A percentile compares a stretch with the other conserved stretches of the same genome.
Evolutionary conservation across 1,284 basidiomycete species (phyloP).

Genomic region (Phaffia rhodozyma): DNA sequence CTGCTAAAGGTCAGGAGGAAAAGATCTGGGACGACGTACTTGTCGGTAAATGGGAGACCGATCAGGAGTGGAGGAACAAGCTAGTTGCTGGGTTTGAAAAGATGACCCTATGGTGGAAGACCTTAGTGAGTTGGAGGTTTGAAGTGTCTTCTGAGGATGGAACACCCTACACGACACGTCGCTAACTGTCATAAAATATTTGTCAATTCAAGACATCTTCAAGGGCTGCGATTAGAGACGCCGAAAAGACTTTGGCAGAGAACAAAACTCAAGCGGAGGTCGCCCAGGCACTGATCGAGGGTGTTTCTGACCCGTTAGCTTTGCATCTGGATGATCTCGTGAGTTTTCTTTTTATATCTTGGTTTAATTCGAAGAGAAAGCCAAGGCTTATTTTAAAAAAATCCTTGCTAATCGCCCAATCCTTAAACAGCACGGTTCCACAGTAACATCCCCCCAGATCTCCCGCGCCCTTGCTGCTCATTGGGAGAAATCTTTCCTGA

Average conservation of each 20-base stretch:
- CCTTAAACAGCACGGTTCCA: slow-evolving; percentile 51
- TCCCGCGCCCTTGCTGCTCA: slow-evolving; percentile 72
- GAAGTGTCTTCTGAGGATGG: too few species aligned
- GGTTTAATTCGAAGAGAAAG: slow-evolving; percentile 10
- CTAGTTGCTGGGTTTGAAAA: slow-evolving; percentile 71
- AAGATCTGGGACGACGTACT: slow-evolving; percentile 45
- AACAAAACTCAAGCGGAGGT: slow-evolving; percentile 39
- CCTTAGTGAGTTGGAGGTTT: slow-evolving; percentile 42
- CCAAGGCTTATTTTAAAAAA: slow-evolving; percentile 16
- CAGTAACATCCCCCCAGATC: slow-evolving; percentile 75
- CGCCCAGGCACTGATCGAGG: slow-evolving; percentile 53
- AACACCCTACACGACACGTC: neutral
- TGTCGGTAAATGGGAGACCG: slow-evolving; percentile 40
- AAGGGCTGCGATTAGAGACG: slow-evolving; percentile 26
- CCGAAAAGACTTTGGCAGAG: slow-evolving; percentile 29
- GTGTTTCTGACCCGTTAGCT: slow-evolving; percentile 61
- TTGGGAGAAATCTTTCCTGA: slow-evolving; percentile 86
- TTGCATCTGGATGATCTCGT: slow-evolving; percentile 48
- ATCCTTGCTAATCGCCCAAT: slow-evolving; percentile 9
- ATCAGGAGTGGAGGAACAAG: slow-evolving; percentile 50
- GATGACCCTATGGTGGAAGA: slow-evolving; percentile 71
- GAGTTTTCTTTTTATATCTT: neutral
- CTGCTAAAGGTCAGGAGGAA: slow-evolving; percentile 37
- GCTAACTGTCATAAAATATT: neutral
- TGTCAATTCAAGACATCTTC: slow-evolving; percentile 6